Conservation (phyloP, 192 early-diverging fungal genomes). For the Gaertneriomyces semiglobifer region DNA sequence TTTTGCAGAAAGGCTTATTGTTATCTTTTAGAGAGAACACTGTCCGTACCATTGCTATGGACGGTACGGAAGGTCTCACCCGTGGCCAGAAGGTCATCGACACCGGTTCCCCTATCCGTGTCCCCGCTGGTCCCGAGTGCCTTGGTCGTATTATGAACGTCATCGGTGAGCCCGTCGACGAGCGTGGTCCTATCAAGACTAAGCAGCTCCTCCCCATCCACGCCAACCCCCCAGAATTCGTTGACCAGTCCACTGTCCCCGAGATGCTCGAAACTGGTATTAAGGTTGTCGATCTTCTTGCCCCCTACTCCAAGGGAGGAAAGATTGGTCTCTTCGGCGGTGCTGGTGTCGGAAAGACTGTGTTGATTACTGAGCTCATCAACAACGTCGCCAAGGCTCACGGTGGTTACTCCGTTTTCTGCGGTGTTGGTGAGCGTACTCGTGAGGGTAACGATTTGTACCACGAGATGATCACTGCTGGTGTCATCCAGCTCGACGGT, state of each 20-base stretch:
- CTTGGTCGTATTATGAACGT: conserved; percentile 99
- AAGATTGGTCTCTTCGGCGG: conserved; percentile 99
- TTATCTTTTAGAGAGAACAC: conserved; percentile 73
- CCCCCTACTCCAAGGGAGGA: conserved; percentile 93
- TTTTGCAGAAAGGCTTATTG: neutral
- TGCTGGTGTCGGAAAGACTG: conserved; percentile 99
- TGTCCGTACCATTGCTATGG: conserved; percentile 99
- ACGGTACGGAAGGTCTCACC: conserved; percentile 96
- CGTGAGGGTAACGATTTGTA: conserved; percentile 99
- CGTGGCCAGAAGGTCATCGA: conserved; percentile 92
- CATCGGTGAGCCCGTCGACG: conserved; percentile 97
- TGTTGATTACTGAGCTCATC: conserved; percentile 98
- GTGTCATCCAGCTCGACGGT: conserved; percentile 94
- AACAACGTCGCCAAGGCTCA: conserved; percentile 99
- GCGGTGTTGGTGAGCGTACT: conserved; percentile 97
- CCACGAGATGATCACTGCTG: conserved; percentile 96
- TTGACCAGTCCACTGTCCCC: conserved; percentile 92
- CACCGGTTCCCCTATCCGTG: conserved; percentile 88
- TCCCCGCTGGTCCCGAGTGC: conserved; percentile 92
- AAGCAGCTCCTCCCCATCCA: conserved; percentile 87
- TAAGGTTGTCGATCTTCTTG: conserved; percentile 97
- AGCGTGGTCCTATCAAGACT: conserved; percentile 92
- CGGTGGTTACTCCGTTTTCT: conserved; percentile 98
- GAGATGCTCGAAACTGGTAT: conserved; percentile 96
- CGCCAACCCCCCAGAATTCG: conserved; percentile 88